phyloP scores from a whole-genome alignment of 2,329 filamentous ascomycete genomes.

The Septoria linicola region DNA sequence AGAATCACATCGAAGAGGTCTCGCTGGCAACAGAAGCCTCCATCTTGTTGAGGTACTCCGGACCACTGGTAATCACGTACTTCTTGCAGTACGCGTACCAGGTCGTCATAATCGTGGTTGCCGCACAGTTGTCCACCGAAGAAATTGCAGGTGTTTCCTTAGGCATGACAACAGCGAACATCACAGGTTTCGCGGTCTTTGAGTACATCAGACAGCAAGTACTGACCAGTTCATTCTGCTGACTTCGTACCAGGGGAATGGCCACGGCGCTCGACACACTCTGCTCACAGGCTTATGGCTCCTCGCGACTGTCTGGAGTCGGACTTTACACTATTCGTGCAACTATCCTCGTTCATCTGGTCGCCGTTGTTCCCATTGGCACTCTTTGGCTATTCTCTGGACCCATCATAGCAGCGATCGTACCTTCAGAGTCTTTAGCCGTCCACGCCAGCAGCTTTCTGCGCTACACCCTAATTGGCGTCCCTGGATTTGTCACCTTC shows the following conservation, averaged over 20 bases:
- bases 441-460: constrained; percentile 53
- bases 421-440: constrained; percentile 45
- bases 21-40: constrained; percentile 23
- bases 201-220: constrained; percentile 32
- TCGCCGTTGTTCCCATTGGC: constrained; percentile 49
- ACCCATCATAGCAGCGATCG: constrained; percentile 42
- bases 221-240: neutral
- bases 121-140: constrained; percentile 54
- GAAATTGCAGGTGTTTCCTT: constrained; percentile 55
- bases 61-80: constrained; percentile 55
- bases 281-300: constrained; percentile 54
- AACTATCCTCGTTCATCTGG: constrained; percentile 50
- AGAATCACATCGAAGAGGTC: constrained; percentile 30
- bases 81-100: constrained; percentile 56
- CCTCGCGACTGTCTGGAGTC: constrained; percentile 49
- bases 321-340: constrained; percentile 56
- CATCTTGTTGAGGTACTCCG: constrained; percentile 44
- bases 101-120: constrained; percentile 53
- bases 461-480: constrained; percentile 49
- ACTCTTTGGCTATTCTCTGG: constrained; percentile 50
- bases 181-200: constrained; percentile 53
- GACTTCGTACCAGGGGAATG: constrained; percentile 39
- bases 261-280: constrained; percentile 54
- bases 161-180: constrained; percentile 55
- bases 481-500: constrained; percentile 56